Conservation (phyloP, 2,329 filamentous ascomycete species). For the Trichoderma koningii region DNA sequence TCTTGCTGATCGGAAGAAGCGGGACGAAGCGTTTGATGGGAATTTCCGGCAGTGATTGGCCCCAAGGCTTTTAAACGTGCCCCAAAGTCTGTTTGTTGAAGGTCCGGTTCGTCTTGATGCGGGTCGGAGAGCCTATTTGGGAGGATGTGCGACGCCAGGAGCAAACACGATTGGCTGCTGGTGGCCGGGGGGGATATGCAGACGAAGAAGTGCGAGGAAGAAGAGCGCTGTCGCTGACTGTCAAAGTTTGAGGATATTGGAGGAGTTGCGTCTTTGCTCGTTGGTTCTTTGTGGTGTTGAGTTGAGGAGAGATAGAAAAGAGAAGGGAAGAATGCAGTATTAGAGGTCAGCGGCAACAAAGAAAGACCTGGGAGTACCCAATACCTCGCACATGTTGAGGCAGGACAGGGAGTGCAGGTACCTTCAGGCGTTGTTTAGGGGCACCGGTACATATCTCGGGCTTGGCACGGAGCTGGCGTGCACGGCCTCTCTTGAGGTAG, state of each 20-base stretch:
- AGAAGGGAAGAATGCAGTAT: too few species aligned
- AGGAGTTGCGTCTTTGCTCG: background rate
- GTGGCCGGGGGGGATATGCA: constrained; percentile 7
- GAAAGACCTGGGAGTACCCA: too few species aligned
- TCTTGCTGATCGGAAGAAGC: constrained; percentile 25
- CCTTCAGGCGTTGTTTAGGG: background rate
- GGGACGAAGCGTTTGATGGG: constrained; percentile 19
- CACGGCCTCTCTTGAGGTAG: background rate
- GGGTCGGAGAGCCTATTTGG: constrained; percentile 22
- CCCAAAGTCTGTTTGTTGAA: constrained; percentile 6
- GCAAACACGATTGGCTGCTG: constrained; percentile 11
- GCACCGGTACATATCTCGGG: background rate
- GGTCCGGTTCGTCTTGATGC: constrained; percentile 25
- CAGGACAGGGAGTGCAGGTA: background rate
- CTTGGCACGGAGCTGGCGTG: background rate
- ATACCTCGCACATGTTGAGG: too few species aligned
- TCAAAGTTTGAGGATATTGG: background rate
- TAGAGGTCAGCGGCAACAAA: too few species aligned
- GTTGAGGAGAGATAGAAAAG: too few species aligned
- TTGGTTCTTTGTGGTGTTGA: too few species aligned
- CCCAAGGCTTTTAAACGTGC: background rate
- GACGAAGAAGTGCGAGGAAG: background rate
- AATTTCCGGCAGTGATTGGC: constrained; percentile 23
- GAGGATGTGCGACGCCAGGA: constrained; percentile 7
- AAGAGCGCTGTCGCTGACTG: background rate